These are phyloP conservation scores for Trichophyton equinum DNA, from an alignment of 2,329 filamentous ascomycete species.

Conservation along the genomic window DNA sequence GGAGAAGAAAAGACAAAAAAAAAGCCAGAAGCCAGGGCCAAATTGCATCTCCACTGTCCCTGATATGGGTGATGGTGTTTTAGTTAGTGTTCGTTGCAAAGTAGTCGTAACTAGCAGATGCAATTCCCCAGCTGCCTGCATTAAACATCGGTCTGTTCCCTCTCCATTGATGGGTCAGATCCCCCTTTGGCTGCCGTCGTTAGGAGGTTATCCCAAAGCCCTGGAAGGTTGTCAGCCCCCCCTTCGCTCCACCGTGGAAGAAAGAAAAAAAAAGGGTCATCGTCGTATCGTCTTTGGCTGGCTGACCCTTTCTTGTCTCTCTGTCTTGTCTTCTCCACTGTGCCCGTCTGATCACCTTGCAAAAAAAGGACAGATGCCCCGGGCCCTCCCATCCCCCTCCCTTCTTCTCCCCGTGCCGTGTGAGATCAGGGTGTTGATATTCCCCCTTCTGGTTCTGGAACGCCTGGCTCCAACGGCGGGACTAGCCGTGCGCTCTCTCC, in stretches of 20 bases:
- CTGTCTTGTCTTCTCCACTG: background rate
- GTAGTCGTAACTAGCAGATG: too few relatives aligned
- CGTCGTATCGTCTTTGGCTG: background rate
- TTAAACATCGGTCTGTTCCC: background rate
- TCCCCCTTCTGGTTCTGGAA: background rate
- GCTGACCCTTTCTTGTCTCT: background rate
- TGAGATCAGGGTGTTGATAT: too few relatives aligned
- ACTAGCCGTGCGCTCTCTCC: background rate
- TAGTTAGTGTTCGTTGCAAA: too few relatives aligned
- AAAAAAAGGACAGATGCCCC: background rate
- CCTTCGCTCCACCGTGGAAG: background rate
- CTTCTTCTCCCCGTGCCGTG: background rate
- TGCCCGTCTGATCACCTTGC: background rate
- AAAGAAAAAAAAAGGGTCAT: background rate
- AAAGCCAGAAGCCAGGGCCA: background rate
- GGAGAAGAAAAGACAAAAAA: background rate
- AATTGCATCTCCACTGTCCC: background rate
- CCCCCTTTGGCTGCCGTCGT: background rate
- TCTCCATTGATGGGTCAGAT: slow-evolving; percentile 1
- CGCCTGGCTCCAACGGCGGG: background rate
- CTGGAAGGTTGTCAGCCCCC: background rate
- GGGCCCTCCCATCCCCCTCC: background rate
- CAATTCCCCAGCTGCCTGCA: background rate
- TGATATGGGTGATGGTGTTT: too few relatives aligned
- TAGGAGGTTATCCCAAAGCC: background rate